Base-by-base conservation (phyloP, 371 early-diverging fungal genomes). In the Vairimorpha apis region DNA sequence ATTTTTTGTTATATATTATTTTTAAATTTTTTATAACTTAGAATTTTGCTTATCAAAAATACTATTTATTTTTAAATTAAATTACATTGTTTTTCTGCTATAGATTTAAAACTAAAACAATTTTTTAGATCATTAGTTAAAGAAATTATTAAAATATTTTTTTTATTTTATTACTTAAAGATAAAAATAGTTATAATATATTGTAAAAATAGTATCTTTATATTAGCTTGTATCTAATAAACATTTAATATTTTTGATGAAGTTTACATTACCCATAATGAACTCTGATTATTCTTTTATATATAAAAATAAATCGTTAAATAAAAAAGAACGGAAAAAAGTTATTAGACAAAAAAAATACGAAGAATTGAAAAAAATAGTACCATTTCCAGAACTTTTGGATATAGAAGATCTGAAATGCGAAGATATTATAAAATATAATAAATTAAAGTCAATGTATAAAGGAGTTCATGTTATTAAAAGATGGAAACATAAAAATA, bases 401-500 rank as follows among this genome's bases (percentile, higher is more conserved):
- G 93, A 90, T 2, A 87, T 87, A 87, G 18, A 85, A 84, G 90
- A 88, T 82, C 86, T 85, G 91, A 92, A 92, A 90, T 91, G 93
- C 84, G 89, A 88, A 2, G 93, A 94, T 77, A 94, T 94, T 1
- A 86, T 87, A 33, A 84, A 93, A 14, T 85, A 94, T n/a, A 91
- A 92, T 1, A 83, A 87, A 18, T 83, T 95, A 21, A 97, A 95
- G 81, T 86, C 91, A 1, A 86, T 87, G 62, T 86, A 91, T 55
- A 93, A 94, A 78, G 88, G 92, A 0, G 94, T 96, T 4, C 94
- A 94, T 14, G 92, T 97, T 0, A 95, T 95, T 10, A 81, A 85
- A 25, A 94, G 95, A 80, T 97, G 97, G 97, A 87, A 87, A 58
- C 90, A 90, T 74, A 94, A 93, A 83, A 87, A 93, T 74, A 92